Percentiles rank a stretch among this genome's conserved stretches.
Conservation (phyloP, 257 asterid species). For the Voacanga thouarsii region DNA sequence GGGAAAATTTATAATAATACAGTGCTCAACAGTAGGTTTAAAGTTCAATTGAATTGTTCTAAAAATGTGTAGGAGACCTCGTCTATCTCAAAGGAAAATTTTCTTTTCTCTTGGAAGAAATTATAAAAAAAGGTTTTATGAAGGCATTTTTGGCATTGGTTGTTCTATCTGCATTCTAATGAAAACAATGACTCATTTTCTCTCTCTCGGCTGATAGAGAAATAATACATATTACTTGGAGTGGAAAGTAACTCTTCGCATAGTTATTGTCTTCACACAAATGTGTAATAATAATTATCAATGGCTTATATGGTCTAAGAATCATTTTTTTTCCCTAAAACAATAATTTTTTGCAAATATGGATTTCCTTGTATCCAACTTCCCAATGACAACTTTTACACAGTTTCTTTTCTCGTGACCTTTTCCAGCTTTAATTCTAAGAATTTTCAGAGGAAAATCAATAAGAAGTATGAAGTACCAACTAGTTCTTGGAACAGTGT, state of each 20-base stretch:
- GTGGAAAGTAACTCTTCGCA: neutral
- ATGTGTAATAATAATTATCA: neutral
- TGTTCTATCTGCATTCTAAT: no score
- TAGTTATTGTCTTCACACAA: neutral
- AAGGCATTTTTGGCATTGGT: no score
- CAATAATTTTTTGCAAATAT: conserved; percentile 15
- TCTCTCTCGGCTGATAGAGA: neutral
- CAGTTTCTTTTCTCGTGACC: neutral
- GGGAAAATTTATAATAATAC: no score
- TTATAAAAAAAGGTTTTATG: no score
- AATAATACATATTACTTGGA: neutral
- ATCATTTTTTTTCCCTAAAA: neutral
- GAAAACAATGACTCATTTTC: neutral
- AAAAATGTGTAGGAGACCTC: no score
- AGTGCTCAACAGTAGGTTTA: no score
- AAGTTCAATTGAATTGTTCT: no score
- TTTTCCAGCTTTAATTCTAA: conserved; percentile 22
- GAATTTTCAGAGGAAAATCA: conserved; percentile 47
- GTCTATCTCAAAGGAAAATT: no score
- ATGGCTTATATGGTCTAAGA: no score
- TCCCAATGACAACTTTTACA: neutral
- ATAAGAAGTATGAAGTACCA: conserved; percentile 38
- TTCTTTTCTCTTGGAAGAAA: no score
- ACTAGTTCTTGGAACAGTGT: conserved; percentile 67
- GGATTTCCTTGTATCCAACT: conserved; percentile 28